phyloP scores from a whole-genome alignment of 495 filamentous ascomycete species.

The Talaromyces ruber region DNA sequence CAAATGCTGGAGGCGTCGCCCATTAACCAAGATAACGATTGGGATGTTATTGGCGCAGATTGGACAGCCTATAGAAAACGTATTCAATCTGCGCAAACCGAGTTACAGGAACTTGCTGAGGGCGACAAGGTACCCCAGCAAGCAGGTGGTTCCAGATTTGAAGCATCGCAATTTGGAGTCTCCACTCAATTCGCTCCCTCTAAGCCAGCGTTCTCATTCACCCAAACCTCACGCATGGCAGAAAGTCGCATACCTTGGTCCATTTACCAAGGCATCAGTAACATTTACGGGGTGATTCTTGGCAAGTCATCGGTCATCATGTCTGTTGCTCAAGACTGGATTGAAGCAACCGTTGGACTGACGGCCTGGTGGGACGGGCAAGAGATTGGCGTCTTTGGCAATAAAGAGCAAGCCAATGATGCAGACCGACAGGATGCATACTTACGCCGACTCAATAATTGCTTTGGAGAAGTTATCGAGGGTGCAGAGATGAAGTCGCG shows the following conservation, averaged over 20 bases:
- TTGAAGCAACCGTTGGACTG: constrained; percentile 72
- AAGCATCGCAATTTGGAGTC: constrained; percentile 48
- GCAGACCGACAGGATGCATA: constrained; percentile 41
- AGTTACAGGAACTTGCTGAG: constrained; percentile 67
- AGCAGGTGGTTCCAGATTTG: constrained; percentile 26
- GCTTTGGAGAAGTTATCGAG: constrained; percentile 41
- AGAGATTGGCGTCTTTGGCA: constrained; percentile 31
- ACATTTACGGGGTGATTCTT: constrained; percentile 66
- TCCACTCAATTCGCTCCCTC: constrained; percentile 14
- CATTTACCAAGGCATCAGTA: constrained; percentile 69
- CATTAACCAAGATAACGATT: constrained; percentile 49
- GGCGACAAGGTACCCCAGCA: constrained; percentile 41
- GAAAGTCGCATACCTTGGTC: constrained; percentile 79
- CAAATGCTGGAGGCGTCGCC: constrained; percentile 64
- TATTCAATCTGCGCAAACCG: constrained; percentile 52
- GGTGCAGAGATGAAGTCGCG: constrained; percentile 35
- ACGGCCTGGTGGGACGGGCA: constrained; percentile 86
- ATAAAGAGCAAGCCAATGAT: constrained; percentile 21
- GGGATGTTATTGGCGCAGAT: constrained; percentile 66
- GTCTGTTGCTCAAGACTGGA: constrained; percentile 67
- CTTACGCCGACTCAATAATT: constrained; percentile 38
- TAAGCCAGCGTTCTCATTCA: constrained; percentile 34
- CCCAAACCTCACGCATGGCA: constrained; percentile 60
- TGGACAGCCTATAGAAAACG: constrained; percentile 73
- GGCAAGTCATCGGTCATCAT: constrained; percentile 64